These are phyloP conservation scores for Andrographis paniculata DNA, from an alignment of 305 asterid species.

Conservation along the genomic window DNA sequence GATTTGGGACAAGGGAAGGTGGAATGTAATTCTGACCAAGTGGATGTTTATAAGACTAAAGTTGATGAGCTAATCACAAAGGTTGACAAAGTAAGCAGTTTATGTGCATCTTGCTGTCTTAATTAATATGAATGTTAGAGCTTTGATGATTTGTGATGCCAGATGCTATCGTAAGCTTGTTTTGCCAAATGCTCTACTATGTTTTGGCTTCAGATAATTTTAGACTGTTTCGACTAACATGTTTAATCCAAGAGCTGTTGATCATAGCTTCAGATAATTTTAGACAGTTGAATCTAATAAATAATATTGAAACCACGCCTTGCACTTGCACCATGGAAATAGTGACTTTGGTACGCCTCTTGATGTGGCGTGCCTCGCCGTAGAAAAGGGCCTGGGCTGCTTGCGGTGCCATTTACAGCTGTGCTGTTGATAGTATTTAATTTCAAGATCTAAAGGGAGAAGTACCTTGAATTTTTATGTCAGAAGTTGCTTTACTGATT, in stretches of 20 bases:
- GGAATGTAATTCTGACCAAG: conserved; percentile 31
- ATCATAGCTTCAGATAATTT: too few relatives aligned
- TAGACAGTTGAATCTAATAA: too few relatives aligned
- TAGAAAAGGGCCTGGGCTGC: too few relatives aligned
- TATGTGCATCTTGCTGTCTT: conserved; percentile 2
- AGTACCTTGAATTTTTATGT: not conserved
- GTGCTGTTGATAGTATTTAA: too few relatives aligned
- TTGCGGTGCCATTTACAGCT: too few relatives aligned
- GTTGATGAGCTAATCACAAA: conserved; percentile 46
- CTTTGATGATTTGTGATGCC: conserved; percentile 3
- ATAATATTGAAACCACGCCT: too few relatives aligned
- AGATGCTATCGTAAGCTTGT: too few relatives aligned
- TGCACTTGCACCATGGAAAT: too few relatives aligned
- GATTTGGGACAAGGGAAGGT: conserved; percentile 20
- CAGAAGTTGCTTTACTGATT: conserved; percentile 4
- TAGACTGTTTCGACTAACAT: not conserved
- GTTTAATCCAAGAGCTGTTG: too few relatives aligned
- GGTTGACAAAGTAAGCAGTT: conserved; percentile 47
- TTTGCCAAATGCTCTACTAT: not conserved
- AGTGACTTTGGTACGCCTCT: too few relatives aligned
- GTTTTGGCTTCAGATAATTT: conserved; percentile 5
- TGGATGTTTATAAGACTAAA: conserved; percentile 34
- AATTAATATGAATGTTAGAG: conserved; percentile 2
- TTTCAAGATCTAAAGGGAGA: conserved; percentile 6
- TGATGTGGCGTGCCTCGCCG: too few relatives aligned